Conservation (phyloP, 2,329 filamentous ascomycete genomes). For the Immersiporthe knoxdaviesiana region DNA sequence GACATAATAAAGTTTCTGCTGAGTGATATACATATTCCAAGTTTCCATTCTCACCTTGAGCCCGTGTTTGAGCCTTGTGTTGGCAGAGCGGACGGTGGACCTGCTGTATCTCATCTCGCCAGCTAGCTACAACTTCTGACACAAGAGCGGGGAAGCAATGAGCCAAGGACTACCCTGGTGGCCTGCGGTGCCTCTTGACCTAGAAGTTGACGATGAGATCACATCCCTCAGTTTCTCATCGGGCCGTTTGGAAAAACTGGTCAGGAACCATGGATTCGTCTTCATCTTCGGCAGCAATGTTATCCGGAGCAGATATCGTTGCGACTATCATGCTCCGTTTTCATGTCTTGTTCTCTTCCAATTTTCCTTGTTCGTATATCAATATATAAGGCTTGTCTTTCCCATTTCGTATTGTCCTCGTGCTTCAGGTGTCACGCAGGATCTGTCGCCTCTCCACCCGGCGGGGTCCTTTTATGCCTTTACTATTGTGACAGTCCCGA, state of each 20-base stretch:
- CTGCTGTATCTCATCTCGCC: not conserved
- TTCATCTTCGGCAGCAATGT: not conserved
- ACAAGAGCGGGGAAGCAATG: conserved; percentile 1
- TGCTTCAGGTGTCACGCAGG: not conserved
- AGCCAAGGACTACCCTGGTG: not conserved
- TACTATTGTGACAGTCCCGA: not conserved
- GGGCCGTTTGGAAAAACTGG: not conserved
- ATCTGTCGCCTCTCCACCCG: not conserved
- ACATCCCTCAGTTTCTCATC: too few relatives aligned
- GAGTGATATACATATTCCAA: too few relatives aligned
- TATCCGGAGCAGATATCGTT: not conserved
- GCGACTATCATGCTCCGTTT: not conserved
- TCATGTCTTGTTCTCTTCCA: not conserved
- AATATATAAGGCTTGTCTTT: not conserved
- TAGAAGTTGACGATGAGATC: not conserved
- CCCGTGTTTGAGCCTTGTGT: too few relatives aligned
- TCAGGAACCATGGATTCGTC: not conserved
- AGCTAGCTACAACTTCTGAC: not conserved
- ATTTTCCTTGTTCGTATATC: too few relatives aligned
- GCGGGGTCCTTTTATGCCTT: not conserved
- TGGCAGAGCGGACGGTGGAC: too few relatives aligned
- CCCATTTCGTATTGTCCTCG: not conserved
- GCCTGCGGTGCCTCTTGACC: not conserved
- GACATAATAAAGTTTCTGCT: too few relatives aligned
- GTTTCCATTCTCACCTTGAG: too few relatives aligned